phyloP scores from a whole-genome alignment of 1,139 yeast species.

The Taphrina flavorubra region DNA sequence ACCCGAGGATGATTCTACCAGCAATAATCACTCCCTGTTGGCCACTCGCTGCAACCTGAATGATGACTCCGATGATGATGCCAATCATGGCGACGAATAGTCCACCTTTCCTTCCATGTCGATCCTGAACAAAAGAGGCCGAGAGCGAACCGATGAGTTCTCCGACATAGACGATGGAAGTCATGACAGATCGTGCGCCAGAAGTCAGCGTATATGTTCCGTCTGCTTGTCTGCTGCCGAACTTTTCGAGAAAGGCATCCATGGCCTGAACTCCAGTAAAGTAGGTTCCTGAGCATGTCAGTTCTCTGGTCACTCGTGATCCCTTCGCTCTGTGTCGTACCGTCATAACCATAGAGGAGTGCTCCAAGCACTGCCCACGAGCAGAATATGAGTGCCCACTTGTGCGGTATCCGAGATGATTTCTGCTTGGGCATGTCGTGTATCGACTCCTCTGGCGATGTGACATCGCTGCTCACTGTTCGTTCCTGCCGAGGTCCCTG shows the following conservation, averaged over 20 bases:
- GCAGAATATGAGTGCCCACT: constrained; percentile 45
- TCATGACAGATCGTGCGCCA: constrained; percentile 64
- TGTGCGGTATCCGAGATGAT: constrained; percentile 17
- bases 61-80: constrained; percentile 53
- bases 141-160: constrained; percentile 53
- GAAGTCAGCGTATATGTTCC: constrained; percentile 56
- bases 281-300: constrained; percentile 51
- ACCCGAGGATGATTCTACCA: constrained; percentile 60
- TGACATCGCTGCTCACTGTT: background rate
- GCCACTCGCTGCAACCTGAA: constrained; percentile 56
- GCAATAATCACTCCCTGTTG: constrained; percentile 56
- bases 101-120: constrained; percentile 46
- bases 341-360: constrained; percentile 61
- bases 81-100: constrained; percentile 36
- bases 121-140: constrained; percentile 65
- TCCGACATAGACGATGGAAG: constrained; percentile 60
- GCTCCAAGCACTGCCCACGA: constrained; percentile 64
- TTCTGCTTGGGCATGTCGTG: constrained; percentile 1
- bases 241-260: constrained; percentile 54
- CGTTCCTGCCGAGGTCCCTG: background rate
- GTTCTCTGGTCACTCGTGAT: no score
- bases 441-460: background rate
- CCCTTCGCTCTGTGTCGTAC: constrained; percentile 48
- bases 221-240: constrained; percentile 53
- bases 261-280: constrained; percentile 64